Evolutionary conservation across 768 basidiomycete species (phyloP).

Genomic region (Infundibulicybe gibba): DNA sequence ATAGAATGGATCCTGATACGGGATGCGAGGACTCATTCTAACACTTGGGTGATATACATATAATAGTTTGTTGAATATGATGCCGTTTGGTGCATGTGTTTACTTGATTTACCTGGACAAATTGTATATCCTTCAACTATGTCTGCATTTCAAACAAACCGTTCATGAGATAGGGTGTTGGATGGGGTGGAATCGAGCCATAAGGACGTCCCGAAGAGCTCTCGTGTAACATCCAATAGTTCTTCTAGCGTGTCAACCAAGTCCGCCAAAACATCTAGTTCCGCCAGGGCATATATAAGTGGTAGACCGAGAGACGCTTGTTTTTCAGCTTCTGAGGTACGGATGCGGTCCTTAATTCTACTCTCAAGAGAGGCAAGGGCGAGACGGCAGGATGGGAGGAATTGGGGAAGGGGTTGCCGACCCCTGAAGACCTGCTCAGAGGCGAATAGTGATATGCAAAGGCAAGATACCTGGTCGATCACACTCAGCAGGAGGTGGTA

Average conservation of each 20-base stretch:
- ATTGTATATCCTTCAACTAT: no score
- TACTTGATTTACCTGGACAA: no score
- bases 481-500: not conserved
- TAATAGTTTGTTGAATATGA: no score
- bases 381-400: conserved; percentile 40
- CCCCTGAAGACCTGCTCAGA: conserved; percentile 45
- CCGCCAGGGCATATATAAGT: conserved; percentile 38
- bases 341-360: conserved; percentile 29
- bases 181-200: conserved; percentile 28
- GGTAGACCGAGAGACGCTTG: conserved; percentile 30
- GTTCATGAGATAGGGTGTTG: no score
- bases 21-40: no score
- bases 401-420: conserved; percentile 45
- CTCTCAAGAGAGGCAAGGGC: conserved; percentile 31
- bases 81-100: no score
- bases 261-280: conserved; percentile 35
- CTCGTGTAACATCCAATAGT: conserved; percentile 32
- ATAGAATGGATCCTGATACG: no score
- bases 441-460: conserved; percentile 45
- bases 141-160: no score
- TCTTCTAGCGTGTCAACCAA: conserved; percentile 40
- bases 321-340: conserved; percentile 9
- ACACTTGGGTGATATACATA: no score
- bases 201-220: conserved; percentile 40
- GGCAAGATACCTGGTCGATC: conserved; percentile 29